Evolutionary conservation across 257 asterid species (phyloP), one percentile per base, ranked within the genome.

Genomic region (Ligustrum vulgare): DNA sequence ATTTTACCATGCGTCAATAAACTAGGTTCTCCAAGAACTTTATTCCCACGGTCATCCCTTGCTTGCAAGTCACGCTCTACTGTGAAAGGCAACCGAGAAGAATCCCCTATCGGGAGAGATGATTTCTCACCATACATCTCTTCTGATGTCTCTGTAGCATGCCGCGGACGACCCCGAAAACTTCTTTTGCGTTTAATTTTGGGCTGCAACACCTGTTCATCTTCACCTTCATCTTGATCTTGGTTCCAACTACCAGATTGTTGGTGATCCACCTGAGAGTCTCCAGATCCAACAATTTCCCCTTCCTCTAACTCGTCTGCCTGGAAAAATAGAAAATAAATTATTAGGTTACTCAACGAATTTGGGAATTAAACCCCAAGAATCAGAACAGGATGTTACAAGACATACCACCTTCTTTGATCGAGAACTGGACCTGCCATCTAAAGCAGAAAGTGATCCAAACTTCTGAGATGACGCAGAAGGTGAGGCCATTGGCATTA

Each of bases 201-300:
- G 54, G 99, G 99, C 81, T 93, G 98, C 88, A 91, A 81, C 28
- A 93, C 99, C 88, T 93, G 99, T 81, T 95, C 99, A 39, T 89
- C 97, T 91, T 93, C 99, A 80, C 94, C 97, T 83, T 93, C 98
- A 47, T 95, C 98, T 31, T 96, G 97, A 49, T 93, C 99, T 82
- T 92, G 98, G 75, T 70, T 85, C 99, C 97, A 95, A 86, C 99
- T 95, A 73, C 99, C 96, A 84, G 99, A 92, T 75, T 91, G 98
- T 83, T 92, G 99, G 75, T 89, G 90, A 79, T 92, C 97, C 78
- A 90, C 80, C 32, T 84, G 96, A 79, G 98, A 94, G 77, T 91
- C 98, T 72, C 98, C 97, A 70, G 99, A 91, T 41, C 70, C 77
- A 68, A 93, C 97, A 87, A 94, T 94, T 84, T 94, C 99, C 60